Base-by-base conservation (phyloP, 2,329 filamentous ascomycete species). In the Ambrosiella beaveri region DNA sequence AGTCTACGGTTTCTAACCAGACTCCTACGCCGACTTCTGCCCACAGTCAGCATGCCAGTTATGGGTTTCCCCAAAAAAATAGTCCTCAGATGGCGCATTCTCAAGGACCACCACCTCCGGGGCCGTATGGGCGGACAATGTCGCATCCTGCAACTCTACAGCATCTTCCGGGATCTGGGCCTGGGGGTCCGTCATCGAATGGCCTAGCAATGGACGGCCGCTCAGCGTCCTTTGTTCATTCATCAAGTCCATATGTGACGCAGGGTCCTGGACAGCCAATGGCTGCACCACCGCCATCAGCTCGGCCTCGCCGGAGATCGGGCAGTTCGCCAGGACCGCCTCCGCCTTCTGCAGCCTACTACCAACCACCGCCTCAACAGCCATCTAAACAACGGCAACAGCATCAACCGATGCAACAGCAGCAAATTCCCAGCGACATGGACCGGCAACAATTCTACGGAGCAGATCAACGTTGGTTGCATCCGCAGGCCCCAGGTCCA, bases 1-100 rank as follows among this genome's bases (percentile, higher is more conserved):
- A 76, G 58, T 83, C 80, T 19, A 70, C 75, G 5, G 77, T 82
- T 58, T 82, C 80, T 15, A 2, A 9, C 11, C 56, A 61, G 17
- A 76, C 74, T 35, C 71, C 78, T 9, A 83, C 80, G 40, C 79
- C 79, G n/a, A 81, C 78, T 6, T 81, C 79, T 44, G 75, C 79
- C 13, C 79, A 81, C 52, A 77, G 75, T 64, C 79, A 82, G 66
- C 75, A 75, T 51, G 73, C 52, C 11, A 19, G 40, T 17, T 59
- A 61, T 38, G 57, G 54, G 67, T 70, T 57, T 71, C 75, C 36
- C 78, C 67, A 66, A 27, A 77, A 79, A 61, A 74, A 73, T 44
- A 82, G 79, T 63, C 80, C 80, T 53, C 67, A 75, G 49, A 67
- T 71, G 47, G 66, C 72, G 39, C 66, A 73, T 39, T 75, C 74